Evolutionary conservation across 306 rosid genomes (phyloP).

Genomic region (Vigna trinervia): DNA sequence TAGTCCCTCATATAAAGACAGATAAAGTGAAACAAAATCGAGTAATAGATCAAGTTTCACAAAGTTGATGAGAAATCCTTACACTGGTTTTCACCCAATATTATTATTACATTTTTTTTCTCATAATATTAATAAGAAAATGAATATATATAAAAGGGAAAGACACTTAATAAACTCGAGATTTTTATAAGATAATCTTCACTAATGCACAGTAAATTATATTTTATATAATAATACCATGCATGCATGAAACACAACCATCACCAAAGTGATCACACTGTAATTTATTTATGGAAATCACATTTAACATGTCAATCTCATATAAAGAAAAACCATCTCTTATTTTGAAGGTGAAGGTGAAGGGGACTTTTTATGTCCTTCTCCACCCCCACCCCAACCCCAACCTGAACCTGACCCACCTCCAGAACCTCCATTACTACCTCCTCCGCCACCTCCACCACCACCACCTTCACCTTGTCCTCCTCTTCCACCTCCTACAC

Average conservation of each 20-base stretch:
- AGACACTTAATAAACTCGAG: too few species aligned
- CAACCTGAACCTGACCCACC: conserved; percentile 60
- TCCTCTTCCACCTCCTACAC: conserved; percentile 47
- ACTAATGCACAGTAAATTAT: too few species aligned
- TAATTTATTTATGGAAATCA: conserved; percentile 50
- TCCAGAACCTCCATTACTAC: conserved; percentile 50
- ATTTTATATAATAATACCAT: background rate
- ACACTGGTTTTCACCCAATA: too few species aligned
- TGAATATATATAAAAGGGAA: too few species aligned
- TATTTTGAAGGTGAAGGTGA: background rate
- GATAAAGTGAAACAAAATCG: too few species aligned
- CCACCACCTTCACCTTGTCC: background rate
- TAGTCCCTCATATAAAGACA: too few species aligned
- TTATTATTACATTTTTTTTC: too few species aligned
- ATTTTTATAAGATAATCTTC: too few species aligned
- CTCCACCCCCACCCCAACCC: conserved; percentile 52
- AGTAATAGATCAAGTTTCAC: too few species aligned
- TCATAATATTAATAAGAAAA: too few species aligned
- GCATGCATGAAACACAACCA: conserved; percentile 40
- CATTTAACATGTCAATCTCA: background rate
- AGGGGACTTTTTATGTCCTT: conserved; percentile 49
- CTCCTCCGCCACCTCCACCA: conserved; percentile 36
- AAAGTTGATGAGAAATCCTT: too few species aligned
- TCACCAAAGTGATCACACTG: conserved; percentile 29
- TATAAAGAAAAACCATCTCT: background rate